Conservation (phyloP, 2,329 filamentous ascomycete genomes). For the Xylaria sp. region DNA sequence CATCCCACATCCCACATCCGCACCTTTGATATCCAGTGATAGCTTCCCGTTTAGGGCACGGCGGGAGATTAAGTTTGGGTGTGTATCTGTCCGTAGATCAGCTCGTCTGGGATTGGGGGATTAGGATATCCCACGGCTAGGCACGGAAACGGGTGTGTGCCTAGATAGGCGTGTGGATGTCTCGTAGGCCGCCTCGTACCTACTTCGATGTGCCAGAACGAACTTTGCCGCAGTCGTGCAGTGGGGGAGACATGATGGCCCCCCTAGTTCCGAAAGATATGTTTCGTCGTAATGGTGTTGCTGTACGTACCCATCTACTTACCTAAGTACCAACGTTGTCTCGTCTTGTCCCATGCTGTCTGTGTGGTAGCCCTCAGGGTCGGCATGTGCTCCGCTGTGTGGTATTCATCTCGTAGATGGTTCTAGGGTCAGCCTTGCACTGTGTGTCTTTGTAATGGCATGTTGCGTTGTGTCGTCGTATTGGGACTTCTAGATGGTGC, state of each 20-base stretch:
- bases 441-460: not conserved
- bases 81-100: not conserved
- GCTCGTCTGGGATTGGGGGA: not conserved
- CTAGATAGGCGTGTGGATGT: not conserved
- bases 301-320: conserved; percentile 6
- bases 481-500: not conserved
- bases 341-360: not conserved
- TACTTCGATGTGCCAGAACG: conserved; percentile 13
- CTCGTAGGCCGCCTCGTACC: not conserved
- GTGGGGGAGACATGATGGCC: not conserved
- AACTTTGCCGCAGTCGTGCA: conserved; percentile 31
- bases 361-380: not conserved
- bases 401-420: not conserved
- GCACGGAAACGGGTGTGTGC: not conserved
- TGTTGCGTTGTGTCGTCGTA: not conserved
- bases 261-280: not conserved
- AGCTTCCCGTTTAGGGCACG: not conserved
- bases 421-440: not conserved
- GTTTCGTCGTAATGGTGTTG: conserved; percentile 2
- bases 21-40: not conserved
- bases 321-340: not conserved
- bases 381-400: not conserved
- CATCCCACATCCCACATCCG: no score
- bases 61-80: not conserved
- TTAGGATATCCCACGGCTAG: not conserved